phyloP scores from a whole-genome alignment of 2,329 filamentous ascomycete species.

The Emergomyces orientalis region DNA sequence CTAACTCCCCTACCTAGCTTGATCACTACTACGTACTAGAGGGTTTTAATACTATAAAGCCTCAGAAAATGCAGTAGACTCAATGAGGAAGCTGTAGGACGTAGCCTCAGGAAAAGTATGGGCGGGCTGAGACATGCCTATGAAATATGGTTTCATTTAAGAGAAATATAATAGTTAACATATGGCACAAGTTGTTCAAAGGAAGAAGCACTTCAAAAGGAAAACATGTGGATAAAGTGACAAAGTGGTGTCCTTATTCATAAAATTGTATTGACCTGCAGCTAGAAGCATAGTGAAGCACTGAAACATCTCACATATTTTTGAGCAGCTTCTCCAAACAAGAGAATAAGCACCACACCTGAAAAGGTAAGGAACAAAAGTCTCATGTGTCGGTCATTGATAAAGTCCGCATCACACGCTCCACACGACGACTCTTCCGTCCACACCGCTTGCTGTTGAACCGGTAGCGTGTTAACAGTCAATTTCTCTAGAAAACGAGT shows the following conservation, averaged over 20 bases:
- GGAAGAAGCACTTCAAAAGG: no score
- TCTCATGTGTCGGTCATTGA: background rate
- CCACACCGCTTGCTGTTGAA: slow-evolving; percentile 63
- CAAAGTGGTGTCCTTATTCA: background rate
- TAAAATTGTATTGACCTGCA: background rate
- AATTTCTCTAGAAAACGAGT: background rate
- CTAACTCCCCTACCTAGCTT: background rate
- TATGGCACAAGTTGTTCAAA: background rate
- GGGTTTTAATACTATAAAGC: background rate
- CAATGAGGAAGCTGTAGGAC: background rate
- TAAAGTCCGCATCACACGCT: slow-evolving; percentile 42
- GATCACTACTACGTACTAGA: background rate
- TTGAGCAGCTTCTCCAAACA: background rate
- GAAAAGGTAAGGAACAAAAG: background rate
- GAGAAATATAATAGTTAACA: background rate
- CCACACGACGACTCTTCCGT: slow-evolving; percentile 76
- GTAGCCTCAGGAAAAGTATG: background rate
- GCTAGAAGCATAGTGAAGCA: background rate
- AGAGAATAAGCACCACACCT: background rate
- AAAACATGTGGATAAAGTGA: background rate
- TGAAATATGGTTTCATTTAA: background rate
- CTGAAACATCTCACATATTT: background rate
- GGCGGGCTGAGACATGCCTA: background rate
- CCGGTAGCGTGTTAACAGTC: slow-evolving; percentile 14
- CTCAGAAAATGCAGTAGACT: background rate